Base-by-base conservation (phyloP, 805 yeast genomes). In the Wickerhamiella qilinensis region DNA sequence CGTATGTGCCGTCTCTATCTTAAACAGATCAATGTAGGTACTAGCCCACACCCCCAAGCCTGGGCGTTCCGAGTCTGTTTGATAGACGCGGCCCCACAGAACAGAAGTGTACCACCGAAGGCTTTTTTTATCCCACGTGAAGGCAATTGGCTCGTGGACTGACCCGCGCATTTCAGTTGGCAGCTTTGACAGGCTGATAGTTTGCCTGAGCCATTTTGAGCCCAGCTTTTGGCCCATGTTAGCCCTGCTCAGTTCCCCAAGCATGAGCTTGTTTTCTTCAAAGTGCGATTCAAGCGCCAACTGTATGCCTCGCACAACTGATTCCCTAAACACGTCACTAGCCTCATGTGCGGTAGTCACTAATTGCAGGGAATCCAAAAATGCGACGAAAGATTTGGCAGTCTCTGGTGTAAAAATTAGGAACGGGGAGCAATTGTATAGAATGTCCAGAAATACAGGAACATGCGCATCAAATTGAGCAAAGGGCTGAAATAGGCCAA, bases 31-130 rank as follows among this genome's bases (percentile, higher is more conserved):
- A 15, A 76, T 57, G 15, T 57, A 45, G 3, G 80, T 71, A 8
- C 60, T 60, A 16, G 61, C 58, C 80, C 80, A 76, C 12, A 68
- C 62, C 41, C 73, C 73, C 3, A 60, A 53, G 37, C 57, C 45
- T 14, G 19, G 5, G 2, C 33, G 29, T 15, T 30, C 39, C 28
- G 39, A 39, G 16, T 45, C 43, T 15, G 31, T 12, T 32, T 44
- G 46, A 47, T 65, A 24, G 8, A 78, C 0, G 24, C 62, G 58
- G 2, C 75, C 72, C 75, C 81, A 78, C 20, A 81, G 49, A 8
- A 78, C 59, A 3, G 79, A 67, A 30, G 68, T 64, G 55, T 81
- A 81, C 93, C 93, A 82, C 0, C 85, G 86, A 19, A 80, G 58
- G 0, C 82, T 73, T 19, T 65, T 51, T 38, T 59, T 60, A 30